Evolutionary conservation across 441 rosid species (phyloP), one percentile per base, ranked within the genome.

Genomic region (Capsella rubella): DNA sequence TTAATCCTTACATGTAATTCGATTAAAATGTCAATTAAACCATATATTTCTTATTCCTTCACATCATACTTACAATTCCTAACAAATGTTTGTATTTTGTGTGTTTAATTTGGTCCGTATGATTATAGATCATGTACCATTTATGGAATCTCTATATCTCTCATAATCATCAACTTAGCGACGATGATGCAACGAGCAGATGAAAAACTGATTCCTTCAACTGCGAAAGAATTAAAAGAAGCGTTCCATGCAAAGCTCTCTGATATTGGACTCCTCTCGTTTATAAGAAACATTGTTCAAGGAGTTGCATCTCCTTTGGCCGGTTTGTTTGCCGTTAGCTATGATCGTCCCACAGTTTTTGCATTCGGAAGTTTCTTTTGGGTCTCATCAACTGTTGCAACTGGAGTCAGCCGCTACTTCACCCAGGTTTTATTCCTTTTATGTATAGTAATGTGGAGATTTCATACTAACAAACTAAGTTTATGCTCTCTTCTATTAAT

Each of bases 171-270:
- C 73, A 90, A 95, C 83, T 56, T 95, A 84, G 97, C 97, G 40
- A 92, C 97, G 11, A 88, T 92, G 50, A 95, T 95, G 97, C 96
- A 92, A 74, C 82, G 93, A 5, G 97, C 97, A 8, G 99, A 95
- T 32, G 99, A 95, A 82, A 95, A 89, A 75, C 97, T 92, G 32
- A 86, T 92, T 39, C 99, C 97, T 5, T 76, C 96, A 11, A 89
- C 79, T 64, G 97, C 93, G 0, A 95, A 90, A 85, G 97, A 92
- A 92, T 96, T 95, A 37, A 95, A 97, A 50, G 97, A 90, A 85
- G 91, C 93, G 14, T 95, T 92, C 71, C 95, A 69, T 92, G 92
- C 85, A 74, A 91, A 92, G 4, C 95, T 96, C 2, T 84, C 92
- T 6, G 87, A 83, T 81, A 84, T 94, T 8, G 96, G 99, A 35